Evolutionary conservation across 768 basidiomycete species (phyloP), one percentile per base, ranked within the genome.

Genomic region (Hygrophorus russula): DNA sequence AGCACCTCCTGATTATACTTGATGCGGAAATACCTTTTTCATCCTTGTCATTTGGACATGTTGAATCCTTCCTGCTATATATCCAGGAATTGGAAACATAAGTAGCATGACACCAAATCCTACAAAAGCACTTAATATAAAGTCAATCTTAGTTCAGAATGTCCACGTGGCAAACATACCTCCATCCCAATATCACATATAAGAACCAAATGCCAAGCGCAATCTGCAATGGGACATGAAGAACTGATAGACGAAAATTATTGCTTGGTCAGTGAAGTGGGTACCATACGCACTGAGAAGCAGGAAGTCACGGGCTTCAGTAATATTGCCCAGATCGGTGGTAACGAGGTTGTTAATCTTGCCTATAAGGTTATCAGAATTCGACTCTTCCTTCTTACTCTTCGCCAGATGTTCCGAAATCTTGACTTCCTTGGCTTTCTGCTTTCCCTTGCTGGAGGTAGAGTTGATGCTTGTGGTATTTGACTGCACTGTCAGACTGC

Each of bases 271-370:
- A 13, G 14, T 8, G 9, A 17, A 29, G n/a, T 0, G 2, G 15
- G 5, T 5, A 15, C 10, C n/a, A 28, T 18, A 33, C 54, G 30
- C 24, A 61, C 60, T 13, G 6, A 58, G 24, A 24, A 54, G 38
- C 11, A 67, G 44, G 38, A 70, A 64, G 42, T 69, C 61, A 19
- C 62, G 49, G 11, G 59, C 59, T 15, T 56, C 58, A 13, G 55
- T 52, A 37, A 72, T 67, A 45, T 62, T 63, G 28, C 45, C 48
- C 46, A 69, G 36, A 58, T 89, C 85, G 1, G 78, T 77, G 6
- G 82, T 77, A 28, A 84, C 73, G 5, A 87, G 61, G 43, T 85
- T 88, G 56, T 82, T 88, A 55, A 89, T 78, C 55, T 76, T 82
- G 8, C 87, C 85, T 30, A 78, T 72, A 14, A 84, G 59, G 53